Percentiles rank a stretch among this genome's conserved stretches.
Conservation (phyloP, 2,329 filamentous ascomycete species). For the Penicillium sp. region DNA sequence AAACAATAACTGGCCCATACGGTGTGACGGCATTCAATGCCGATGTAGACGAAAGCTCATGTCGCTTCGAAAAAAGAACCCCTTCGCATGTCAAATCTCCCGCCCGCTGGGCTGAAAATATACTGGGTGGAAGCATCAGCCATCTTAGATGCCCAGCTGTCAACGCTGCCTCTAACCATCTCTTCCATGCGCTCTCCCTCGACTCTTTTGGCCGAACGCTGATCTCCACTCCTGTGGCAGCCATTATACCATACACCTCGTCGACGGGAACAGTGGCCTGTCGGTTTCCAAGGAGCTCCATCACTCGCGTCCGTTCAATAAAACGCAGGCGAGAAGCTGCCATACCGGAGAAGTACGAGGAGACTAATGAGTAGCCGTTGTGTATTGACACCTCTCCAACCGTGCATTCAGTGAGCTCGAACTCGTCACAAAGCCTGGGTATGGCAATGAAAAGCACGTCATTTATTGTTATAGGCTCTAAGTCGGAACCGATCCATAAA, state of each 20-base stretch:
- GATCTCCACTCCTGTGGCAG: not conserved
- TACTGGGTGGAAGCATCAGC: not conserved
- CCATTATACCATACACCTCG: not conserved
- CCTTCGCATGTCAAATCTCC: not conserved
- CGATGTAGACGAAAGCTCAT: no score
- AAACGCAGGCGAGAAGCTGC: not conserved
- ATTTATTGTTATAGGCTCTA: not conserved
- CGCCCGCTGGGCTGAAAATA: not conserved
- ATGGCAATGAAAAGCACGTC: not conserved
- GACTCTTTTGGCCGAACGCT: not conserved
- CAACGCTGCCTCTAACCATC: not conserved
- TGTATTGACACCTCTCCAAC: not conserved
- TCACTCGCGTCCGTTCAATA: not conserved
- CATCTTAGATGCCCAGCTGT: not conserved
- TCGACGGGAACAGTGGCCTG: not conserved
- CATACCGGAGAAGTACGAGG: not conserved
- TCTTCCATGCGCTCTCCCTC: not conserved
- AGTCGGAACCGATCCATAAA: not conserved
- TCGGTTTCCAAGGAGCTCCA: not conserved
- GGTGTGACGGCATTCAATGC: no score
- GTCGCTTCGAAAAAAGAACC: not conserved
- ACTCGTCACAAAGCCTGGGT: not conserved
- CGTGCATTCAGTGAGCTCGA: not conserved
- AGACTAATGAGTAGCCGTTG: not conserved
- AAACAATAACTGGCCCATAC: no score